These are phyloP conservation scores for Rhododendron ferrugineum DNA, from an alignment of 148 eudicot species.

Conservation along the genomic window DNA sequence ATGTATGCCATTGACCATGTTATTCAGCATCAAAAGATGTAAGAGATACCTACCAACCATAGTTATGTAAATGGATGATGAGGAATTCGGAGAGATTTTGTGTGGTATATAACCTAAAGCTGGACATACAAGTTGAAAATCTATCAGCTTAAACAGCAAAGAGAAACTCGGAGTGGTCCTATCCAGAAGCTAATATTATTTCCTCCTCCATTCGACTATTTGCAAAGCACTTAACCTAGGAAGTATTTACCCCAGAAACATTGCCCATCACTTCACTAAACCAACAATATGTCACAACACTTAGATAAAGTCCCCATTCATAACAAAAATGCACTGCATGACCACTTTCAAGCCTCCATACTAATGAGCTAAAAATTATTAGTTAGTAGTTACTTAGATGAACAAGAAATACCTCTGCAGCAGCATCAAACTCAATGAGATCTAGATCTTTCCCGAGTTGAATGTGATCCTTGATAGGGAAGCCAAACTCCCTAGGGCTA, in stretches of 20 bases:
- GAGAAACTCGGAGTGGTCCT: neutral
- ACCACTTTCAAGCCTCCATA: neutral
- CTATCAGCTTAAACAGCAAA: neutral
- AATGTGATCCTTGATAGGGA: slow-evolving; percentile 71
- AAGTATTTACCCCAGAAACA: neutral
- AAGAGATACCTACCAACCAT: neutral
- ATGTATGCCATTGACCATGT: neutral
- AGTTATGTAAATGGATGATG: neutral
- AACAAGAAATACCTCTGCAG: slow-evolving; percentile 61
- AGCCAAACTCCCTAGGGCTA: slow-evolving; percentile 49
- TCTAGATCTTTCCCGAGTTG: slow-evolving; percentile 88
- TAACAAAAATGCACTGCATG: neutral
- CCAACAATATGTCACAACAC: neutral
- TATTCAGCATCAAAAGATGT: neutral
- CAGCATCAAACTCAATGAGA: slow-evolving; percentile 87
- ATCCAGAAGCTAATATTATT: neutral
- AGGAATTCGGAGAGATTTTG: neutral
- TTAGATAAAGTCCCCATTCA: neutral
- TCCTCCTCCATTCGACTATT: neutral
- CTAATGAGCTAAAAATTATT: neutral
- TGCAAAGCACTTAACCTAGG: neutral
- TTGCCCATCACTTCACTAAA: neutral
- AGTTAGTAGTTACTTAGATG: neutral
- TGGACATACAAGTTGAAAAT: neutral
- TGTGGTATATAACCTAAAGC: neutral